phyloP scores from a whole-genome alignment of 164 flowering plant species.

The Piper betle region DNA sequence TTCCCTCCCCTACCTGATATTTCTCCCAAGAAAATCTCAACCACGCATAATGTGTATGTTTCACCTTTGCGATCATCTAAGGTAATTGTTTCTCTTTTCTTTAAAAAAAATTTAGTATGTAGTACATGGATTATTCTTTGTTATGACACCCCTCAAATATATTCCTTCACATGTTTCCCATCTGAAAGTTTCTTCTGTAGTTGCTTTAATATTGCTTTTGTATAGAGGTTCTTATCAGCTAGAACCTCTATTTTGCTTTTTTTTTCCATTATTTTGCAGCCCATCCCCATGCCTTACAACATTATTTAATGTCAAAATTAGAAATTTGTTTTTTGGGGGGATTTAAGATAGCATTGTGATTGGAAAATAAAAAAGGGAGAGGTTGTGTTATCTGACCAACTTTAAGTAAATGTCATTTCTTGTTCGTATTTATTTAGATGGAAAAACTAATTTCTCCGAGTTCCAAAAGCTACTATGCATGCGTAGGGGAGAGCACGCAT shows the following conservation, averaged over 20 bases:
- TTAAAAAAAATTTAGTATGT: not conserved
- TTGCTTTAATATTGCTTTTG: not conserved
- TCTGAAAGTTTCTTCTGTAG: not conserved
- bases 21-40: conserved; percentile 97
- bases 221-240: too few relatives aligned
- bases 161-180: not conserved
- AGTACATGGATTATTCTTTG: too few relatives aligned
- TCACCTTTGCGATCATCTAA: conserved; percentile 91
- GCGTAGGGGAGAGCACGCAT: conserved; percentile 98
- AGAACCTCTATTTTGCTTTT: too few relatives aligned
- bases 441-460: conserved; percentile 79
- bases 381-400: not conserved
- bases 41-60: conserved; percentile 83
- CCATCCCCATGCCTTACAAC: too few relatives aligned
- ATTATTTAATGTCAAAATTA: too few relatives aligned
- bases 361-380: too few relatives aligned
- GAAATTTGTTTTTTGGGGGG: too few relatives aligned
- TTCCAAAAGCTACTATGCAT: conserved; percentile 93
- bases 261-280: too few relatives aligned
- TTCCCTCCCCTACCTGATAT: conserved; percentile 94
- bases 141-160: not conserved
- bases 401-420: not conserved
- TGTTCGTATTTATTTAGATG: conserved; percentile 37
- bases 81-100: conserved; percentile 26
- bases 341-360: too few relatives aligned